phyloP scores from a whole-genome alignment of 495 filamentous ascomycete genomes.

The Penicillium turbatum region DNA sequence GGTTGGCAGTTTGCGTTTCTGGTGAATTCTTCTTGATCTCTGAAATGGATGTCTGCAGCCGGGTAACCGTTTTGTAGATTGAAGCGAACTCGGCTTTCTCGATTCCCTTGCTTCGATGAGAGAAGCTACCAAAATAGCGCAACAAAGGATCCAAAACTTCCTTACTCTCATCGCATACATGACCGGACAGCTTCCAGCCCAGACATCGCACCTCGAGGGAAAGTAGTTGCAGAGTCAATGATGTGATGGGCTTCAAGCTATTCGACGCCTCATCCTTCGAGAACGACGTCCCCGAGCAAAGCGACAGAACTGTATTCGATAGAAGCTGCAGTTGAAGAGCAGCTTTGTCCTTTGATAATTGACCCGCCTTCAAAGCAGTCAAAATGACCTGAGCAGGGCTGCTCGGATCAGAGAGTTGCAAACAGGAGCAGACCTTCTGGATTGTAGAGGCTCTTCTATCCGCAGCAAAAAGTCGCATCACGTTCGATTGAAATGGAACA shows the following conservation, averaged over 20 bases:
- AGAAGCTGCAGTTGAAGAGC: conserved; percentile 66
- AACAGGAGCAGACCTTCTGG: conserved; percentile 43
- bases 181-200: conserved; percentile 70
- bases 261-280: conserved; percentile 37
- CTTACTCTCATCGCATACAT: conserved; percentile 60
- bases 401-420: conserved; percentile 45
- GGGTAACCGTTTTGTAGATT: conserved; percentile 36
- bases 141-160: conserved; percentile 68
- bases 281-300: conserved; percentile 45
- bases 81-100: conserved; percentile 38
- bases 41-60: conserved; percentile 33
- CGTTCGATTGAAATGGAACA: conserved; percentile 43
- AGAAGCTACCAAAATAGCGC: conserved; percentile 59
- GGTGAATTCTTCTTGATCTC: conserved; percentile 28
- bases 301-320: conserved; percentile 60
- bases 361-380: conserved; percentile 41
- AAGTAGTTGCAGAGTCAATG: conserved; percentile 61
- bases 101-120: conserved; percentile 46
- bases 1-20: conserved; percentile 21
- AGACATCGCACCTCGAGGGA: conserved; percentile 61
- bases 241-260: conserved; percentile 52
- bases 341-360: conserved; percentile 52
- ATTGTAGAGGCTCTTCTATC: conserved; percentile 45
- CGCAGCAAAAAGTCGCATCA: conserved; percentile 45
- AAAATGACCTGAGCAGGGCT: conserved; percentile 66